Evolutionary conservation across 139 green algal genomes (phyloP), one percentile per base, ranked within the genome.

Genomic region (Limnomonas spitsbergensis): DNA sequence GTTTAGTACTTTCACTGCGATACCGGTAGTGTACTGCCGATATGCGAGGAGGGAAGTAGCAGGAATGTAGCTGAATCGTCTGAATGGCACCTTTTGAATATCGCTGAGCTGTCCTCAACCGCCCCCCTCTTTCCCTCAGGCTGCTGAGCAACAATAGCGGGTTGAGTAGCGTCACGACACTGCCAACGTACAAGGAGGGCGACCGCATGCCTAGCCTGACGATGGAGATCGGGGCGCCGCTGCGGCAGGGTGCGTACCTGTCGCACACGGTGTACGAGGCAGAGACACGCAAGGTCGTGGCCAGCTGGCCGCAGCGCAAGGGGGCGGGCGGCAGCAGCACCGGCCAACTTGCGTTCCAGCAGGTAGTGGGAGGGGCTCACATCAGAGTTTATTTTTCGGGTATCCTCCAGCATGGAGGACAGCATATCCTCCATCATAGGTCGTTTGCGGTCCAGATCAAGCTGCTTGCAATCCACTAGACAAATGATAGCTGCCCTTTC

Each of bases 291-390:
- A 37, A 72, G 61, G 6, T 34, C 27, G 61, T 72, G 26, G 61
- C 27, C 61, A 37, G 7, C 27, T 72, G 61, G 61, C 61, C 61
- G 7, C 61, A 34, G 61, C 47, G 47, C 47, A 39, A 34, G 26
- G 29, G 61, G 6, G 26, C 9, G 7, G 66, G 9, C 26, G 35
- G 20, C 34, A n/a, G 34, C 69, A 32, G 69, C 69, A 53, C 31
- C 20, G 69, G 69, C 61, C 38, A 78, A 38, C 38, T 47, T 35
- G 39, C 31, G 26, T 67, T 78, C 31, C 40, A 78, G 72, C 39
- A 78, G 39, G 38, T 37, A 37, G 61, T 34, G 32, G 47, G n/a
- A n/a, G n/a, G n/a, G n/a, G n/a, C n/a, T n/a, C n/a, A n/a, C n/a
- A n/a, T n/a, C 20, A 29, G 20, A 20, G 24, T 66, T 66, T 66